A percentile compares a stretch with the other conserved stretches of the same genome.
phyloP scores from a whole-genome alignment of 768 basidiomycete genomes.

The Amanita pseudoporphyria region DNA sequence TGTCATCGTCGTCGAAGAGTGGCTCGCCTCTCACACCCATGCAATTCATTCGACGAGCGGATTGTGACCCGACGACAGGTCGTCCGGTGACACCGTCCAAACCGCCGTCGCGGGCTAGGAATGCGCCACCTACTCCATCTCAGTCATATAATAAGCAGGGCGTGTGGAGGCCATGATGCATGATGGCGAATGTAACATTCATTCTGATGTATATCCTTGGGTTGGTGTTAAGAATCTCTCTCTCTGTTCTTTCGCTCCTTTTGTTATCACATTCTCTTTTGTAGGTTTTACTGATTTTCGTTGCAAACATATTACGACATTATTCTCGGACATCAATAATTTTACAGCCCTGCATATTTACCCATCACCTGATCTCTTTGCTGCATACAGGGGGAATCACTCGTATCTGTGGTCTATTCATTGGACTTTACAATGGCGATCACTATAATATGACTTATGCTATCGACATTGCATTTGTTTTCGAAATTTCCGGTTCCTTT shows the following conservation, averaged over 20 bases:
- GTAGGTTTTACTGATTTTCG: constrained; percentile 1
- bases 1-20: constrained; percentile 41
- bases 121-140: constrained; percentile 9
- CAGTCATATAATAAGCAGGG: constrained; percentile 20
- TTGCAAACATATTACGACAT: neutral
- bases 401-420: neutral
- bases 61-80: constrained; percentile 36
- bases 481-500: neutral
- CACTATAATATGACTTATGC: neutral
- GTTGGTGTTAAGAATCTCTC: neutral
- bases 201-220: neutral
- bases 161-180: constrained; percentile 54
- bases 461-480: constrained; percentile 5
- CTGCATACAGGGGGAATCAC: neutral
- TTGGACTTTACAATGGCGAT: neutral
- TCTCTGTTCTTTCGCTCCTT: neutral
- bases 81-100: constrained; percentile 64
- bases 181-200: neutral
- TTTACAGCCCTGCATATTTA: neutral
- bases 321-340: neutral
- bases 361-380: neutral
- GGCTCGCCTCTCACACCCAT: constrained; percentile 73
- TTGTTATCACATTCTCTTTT: neutral
- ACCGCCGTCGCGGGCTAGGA: constrained; percentile 33
- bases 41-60: constrained; percentile 79